A percentile compares a stretch with the other conserved stretches of the same genome.
phyloP scores from a whole-genome alignment of 2,329 filamentous ascomycete species.

The Cladosporium sp. region DNA sequence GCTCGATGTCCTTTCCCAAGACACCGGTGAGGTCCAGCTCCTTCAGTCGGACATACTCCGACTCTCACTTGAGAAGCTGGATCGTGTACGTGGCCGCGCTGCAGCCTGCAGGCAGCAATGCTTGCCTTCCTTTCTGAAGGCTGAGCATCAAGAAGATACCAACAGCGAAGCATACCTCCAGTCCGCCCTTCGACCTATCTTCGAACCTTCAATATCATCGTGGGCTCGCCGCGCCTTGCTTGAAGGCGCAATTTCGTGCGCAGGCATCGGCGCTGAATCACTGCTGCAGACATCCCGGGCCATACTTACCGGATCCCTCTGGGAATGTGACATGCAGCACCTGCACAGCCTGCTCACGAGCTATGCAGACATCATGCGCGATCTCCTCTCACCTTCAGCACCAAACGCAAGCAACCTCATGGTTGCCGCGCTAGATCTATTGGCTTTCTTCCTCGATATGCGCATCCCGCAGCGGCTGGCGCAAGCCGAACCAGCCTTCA shows the following conservation, averaged over 20 bases:
- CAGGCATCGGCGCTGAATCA: constrained; percentile 71
- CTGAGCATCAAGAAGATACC: constrained; percentile 6
- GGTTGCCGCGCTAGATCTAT: constrained; percentile 64
- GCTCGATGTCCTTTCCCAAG: not conserved
- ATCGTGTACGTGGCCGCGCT: constrained; percentile 69
- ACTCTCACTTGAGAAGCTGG: constrained; percentile 80
- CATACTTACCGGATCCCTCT: constrained; percentile 50
- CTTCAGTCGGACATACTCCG: constrained; percentile 44
- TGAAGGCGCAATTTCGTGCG: constrained; percentile 64
- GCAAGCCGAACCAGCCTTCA: constrained; percentile 46
- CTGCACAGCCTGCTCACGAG: constrained; percentile 18
- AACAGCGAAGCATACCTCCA: constrained; percentile 22
- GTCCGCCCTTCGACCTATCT: constrained; percentile 16
- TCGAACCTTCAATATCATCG: constrained; percentile 9
- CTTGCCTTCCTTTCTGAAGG: constrained; percentile 9
- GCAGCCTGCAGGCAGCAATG: constrained; percentile 37
- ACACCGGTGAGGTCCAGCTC: not conserved
- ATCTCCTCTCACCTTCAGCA: constrained; percentile 5
- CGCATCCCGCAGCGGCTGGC: constrained; percentile 36
- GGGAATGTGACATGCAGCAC: constrained; percentile 6
- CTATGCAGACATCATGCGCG: constrained; percentile 20
- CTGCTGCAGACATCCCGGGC: constrained; percentile 63
- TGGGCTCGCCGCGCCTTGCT: constrained; percentile 46
- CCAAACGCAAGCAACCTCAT: constrained; percentile 12
- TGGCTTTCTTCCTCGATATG: constrained; percentile 60